Evolutionary conservation across 2,329 filamentous ascomycete genomes (phyloP).

Genomic region (Didymella segeticola): DNA sequence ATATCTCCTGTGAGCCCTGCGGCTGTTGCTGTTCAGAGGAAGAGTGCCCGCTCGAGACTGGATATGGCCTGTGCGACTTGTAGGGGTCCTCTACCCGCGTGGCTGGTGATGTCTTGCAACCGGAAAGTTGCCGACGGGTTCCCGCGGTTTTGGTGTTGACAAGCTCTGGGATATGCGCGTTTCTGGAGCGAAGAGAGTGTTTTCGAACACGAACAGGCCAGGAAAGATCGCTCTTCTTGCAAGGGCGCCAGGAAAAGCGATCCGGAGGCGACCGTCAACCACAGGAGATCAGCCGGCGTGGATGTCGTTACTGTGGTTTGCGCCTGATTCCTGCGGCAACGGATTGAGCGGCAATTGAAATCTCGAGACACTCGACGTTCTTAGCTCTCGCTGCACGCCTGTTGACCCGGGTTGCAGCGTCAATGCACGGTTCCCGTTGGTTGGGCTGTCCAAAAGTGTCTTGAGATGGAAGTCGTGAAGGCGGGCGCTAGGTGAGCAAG

Average conservation of each 20-base stretch:
- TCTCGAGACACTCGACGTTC: constrained; percentile 18
- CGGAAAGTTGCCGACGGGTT: constrained; percentile 27
- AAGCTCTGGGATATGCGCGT: constrained; percentile 20
- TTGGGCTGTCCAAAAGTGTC: constrained; percentile 24
- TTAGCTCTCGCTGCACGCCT: constrained; percentile 22
- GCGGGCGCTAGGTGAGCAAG: constrained; percentile 21
- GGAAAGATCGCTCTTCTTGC: constrained; percentile 7
- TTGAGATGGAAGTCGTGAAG: constrained; percentile 22
- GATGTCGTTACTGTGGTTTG: constrained; percentile 14
- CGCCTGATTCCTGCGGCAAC: constrained; percentile 16
- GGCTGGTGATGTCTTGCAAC: constrained; percentile 26
- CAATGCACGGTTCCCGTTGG: constrained; percentile 30
- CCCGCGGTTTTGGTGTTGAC: constrained; percentile 22
- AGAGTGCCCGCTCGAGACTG: constrained; percentile 21
- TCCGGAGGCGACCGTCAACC: constrained; percentile 8
- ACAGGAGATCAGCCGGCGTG: constrained; percentile 6
- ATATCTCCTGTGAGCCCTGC: constrained; percentile 21
- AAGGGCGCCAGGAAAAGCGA: constrained; percentile 17
- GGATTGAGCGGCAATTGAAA: constrained; percentile 19
- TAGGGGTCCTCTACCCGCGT: constrained; percentile 32
- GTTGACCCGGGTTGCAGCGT: constrained; percentile 21
- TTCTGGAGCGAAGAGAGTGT: constrained; percentile 22
- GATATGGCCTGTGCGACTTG: constrained; percentile 26
- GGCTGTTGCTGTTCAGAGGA: constrained; percentile 12
- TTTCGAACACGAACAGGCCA: constrained; percentile 5